phyloP scores from a whole-genome alignment of 2,329 filamentous ascomycete genomes.

The Neofusicoccum ribis region DNA sequence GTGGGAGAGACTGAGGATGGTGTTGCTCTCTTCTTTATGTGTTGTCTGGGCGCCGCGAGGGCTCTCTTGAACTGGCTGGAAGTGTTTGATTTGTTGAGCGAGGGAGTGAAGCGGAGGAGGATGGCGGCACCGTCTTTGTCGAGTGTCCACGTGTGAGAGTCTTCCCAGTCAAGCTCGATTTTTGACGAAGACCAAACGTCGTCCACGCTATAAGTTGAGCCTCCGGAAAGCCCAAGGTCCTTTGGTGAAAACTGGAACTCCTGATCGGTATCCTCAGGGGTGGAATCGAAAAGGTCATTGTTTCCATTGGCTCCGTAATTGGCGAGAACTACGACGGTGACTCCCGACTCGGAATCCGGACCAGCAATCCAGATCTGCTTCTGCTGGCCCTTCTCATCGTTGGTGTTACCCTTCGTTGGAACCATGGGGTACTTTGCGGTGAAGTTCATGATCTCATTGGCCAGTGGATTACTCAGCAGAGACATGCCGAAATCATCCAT shows the following conservation, averaged over 20 bases:
- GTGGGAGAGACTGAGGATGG: too few species aligned
- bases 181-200: neutral
- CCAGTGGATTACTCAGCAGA: constrained; percentile 24
- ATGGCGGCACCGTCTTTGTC: neutral
- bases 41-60: too few species aligned
- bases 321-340: constrained; percentile 27
- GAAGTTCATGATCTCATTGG: constrained; percentile 26
- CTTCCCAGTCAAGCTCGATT: neutral
- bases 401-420: constrained; percentile 22
- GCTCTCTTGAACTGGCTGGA: too few species aligned
- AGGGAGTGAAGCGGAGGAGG: neutral
- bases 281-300: neutral
- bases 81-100: too few species aligned
- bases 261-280: neutral
- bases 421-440: constrained; percentile 29
- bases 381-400: constrained; percentile 26
- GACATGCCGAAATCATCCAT: constrained; percentile 12
- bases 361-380: constrained; percentile 32
- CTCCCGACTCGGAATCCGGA: constrained; percentile 20
- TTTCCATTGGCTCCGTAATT: constrained; percentile 29
- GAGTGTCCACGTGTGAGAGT: neutral
- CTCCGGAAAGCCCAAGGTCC: neutral
- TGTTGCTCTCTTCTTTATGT: too few species aligned
- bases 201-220: neutral
- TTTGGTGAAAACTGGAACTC: neutral